Percentiles rank a stretch among this genome's conserved stretches.
Evolutionary conservation across 768 basidiomycete species (phyloP).

Genomic region (Mycena kentingensis): DNA sequence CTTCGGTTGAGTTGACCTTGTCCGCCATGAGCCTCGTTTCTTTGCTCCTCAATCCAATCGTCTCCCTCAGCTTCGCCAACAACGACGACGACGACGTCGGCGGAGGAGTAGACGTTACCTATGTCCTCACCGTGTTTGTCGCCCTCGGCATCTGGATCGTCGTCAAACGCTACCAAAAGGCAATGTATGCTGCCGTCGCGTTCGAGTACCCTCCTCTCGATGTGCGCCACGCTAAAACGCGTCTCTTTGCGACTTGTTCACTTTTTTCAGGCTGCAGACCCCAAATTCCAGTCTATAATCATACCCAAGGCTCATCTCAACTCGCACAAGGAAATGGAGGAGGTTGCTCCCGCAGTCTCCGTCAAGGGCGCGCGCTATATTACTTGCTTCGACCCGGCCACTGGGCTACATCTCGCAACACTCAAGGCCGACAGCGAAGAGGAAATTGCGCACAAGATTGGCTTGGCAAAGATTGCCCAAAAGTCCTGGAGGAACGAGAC

Average conservation of each 20-base stretch:
- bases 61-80: constrained; percentile 51
- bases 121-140: constrained; percentile 69
- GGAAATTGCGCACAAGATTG: constrained; percentile 77
- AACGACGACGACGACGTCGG: constrained; percentile 54
- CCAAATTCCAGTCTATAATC: constrained; percentile 54
- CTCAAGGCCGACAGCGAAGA: constrained; percentile 70
- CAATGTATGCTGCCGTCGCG: constrained; percentile 70
- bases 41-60: constrained; percentile 38
- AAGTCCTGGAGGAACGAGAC: constrained; percentile 70
- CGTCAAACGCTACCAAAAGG: constrained; percentile 70
- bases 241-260: background rate
- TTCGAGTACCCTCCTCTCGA: constrained; percentile 62
- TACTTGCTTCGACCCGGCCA: constrained; percentile 92
- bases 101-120: constrained; percentile 61
- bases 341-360: constrained; percentile 52
- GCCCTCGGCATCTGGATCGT: constrained; percentile 81
- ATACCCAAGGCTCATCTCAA: constrained; percentile 62
- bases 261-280: constrained; percentile 53
- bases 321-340: constrained; percentile 61
- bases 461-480: constrained; percentile 65
- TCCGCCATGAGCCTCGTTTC: constrained; percentile 21
- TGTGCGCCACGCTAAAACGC: constrained; percentile 40
- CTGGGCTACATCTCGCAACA: constrained; percentile 78
- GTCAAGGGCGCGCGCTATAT: constrained; percentile 65
- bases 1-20: too few relatives aligned